Evolutionary conservation across 805 yeast species (phyloP).

Genomic region (Kuraishia molischiana): DNA sequence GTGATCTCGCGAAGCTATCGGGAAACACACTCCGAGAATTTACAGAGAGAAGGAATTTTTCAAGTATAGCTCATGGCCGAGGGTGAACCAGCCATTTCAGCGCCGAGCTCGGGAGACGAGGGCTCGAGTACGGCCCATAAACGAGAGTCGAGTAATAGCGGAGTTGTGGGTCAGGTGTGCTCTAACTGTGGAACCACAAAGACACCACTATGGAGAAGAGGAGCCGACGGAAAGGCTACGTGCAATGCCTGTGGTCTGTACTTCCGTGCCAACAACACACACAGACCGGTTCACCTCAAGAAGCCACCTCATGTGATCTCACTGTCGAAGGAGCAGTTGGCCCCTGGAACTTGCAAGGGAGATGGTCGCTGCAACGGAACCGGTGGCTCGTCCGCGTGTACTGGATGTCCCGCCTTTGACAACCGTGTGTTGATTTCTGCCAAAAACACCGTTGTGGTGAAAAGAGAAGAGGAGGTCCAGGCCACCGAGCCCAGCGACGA

Average conservation of each 20-base stretch:
- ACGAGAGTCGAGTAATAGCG: too few species aligned
- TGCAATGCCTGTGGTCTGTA: conserved; percentile 57
- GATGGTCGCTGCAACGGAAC: conserved; percentile 82
- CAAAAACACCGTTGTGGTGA: not conserved
- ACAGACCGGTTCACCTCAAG: conserved; percentile 58
- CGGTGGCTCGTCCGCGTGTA: conserved; percentile 73
- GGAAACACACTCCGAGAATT: too few species aligned
- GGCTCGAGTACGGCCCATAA: too few species aligned
- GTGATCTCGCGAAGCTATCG: too few species aligned
- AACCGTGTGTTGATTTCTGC: conserved; percentile 42
- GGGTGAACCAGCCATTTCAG: too few species aligned
- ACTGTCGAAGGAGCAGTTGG: conserved; percentile 22
- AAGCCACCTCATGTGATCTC: conserved; percentile 43
- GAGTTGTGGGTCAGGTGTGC: conserved; percentile 30
- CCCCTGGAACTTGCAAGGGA: conserved; percentile 55
- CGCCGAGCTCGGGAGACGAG: too few species aligned
- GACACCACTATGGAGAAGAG: conserved; percentile 51
- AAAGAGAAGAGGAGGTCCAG: not conserved
- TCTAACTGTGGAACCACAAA: conserved; percentile 46
- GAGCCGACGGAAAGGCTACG: conserved; percentile 43
- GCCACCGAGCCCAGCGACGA: conserved; percentile 17
- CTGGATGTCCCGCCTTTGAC: conserved; percentile 77
- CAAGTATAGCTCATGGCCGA: too few species aligned
- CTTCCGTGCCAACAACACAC: conserved; percentile 45
- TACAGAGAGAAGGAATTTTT: too few species aligned